Conservation (phyloP, 306 rosid species). For the Citrullus colocynthis region DNA sequence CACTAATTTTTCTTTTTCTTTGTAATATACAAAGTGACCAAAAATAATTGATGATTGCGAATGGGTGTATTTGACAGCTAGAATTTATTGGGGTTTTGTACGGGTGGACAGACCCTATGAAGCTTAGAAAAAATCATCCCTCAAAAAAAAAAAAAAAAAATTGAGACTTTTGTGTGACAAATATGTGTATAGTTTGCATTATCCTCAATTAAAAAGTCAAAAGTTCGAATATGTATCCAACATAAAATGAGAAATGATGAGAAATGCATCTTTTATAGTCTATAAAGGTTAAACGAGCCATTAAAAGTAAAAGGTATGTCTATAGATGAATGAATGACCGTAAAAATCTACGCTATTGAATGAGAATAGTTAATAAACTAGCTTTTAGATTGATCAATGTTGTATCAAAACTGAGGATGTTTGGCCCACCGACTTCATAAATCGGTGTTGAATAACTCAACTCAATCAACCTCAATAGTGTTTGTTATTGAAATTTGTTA, state of each 20-base stretch:
- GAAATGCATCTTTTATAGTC: too few relatives aligned
- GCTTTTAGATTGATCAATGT: not conserved
- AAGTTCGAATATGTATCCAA: not conserved
- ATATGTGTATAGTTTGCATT: too few relatives aligned
- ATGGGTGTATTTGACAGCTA: conserved; percentile 1
- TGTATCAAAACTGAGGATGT: not conserved
- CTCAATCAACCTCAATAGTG: too few relatives aligned
- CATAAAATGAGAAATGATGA: too few relatives aligned
- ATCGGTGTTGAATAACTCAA: too few relatives aligned
- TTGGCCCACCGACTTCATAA: too few relatives aligned
- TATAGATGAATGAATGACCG: not conserved
- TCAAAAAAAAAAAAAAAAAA: not conserved
- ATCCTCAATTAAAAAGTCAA: too few relatives aligned
- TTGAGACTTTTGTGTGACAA: not conserved
- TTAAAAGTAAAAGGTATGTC: not conserved
- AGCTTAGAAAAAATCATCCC: not conserved
- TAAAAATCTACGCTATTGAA: not conserved
- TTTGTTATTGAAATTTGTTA: too few relatives aligned
- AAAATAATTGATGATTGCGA: not conserved
- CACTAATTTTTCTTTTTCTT: not conserved
- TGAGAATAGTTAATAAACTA: not conserved
- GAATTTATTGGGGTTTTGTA: not conserved
- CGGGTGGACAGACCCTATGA: not conserved
- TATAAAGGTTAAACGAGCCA: not conserved
- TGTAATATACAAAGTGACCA: not conserved